A percentile compares a stretch with the other conserved stretches of the same genome.
Conservation (phyloP, 1,284 basidiomycete genomes). For the Coriolopsis trogii region DNA sequence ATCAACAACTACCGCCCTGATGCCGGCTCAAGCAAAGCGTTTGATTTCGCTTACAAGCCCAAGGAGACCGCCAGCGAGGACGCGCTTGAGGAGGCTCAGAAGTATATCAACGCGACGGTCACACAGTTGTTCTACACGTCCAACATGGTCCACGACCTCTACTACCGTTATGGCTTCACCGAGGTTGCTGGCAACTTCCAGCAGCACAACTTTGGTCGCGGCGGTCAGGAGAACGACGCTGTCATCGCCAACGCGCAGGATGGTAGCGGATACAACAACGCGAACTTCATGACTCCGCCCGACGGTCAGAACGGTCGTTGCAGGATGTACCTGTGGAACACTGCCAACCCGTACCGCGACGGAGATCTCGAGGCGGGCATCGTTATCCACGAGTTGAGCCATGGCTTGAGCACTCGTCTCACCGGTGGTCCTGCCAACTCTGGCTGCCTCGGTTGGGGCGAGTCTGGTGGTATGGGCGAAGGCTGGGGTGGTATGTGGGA, state of each 20-base stretch:
- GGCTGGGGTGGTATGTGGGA: conserved; percentile 81
- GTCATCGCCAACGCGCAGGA: conserved; percentile 96
- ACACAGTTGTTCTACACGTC: conserved; percentile 93
- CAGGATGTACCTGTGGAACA: conserved; percentile 98
- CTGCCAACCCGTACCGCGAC: conserved; percentile 86
- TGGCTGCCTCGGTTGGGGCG: conserved; percentile 93
- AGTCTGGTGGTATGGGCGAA: conserved; percentile 96
- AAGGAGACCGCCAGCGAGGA: conserved; percentile 49
- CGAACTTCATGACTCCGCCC: conserved; percentile 83
- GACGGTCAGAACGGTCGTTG: conserved; percentile 82
- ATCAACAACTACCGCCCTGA: conserved; percentile 81
- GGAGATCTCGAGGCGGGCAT: conserved; percentile 95
- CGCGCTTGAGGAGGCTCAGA: conserved; percentile 67
- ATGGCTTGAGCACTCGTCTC: conserved; percentile 91
- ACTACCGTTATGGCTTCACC: conserved; percentile 83
- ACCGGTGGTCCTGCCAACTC: conserved; percentile 95
- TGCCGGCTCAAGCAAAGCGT: conserved; percentile 55
- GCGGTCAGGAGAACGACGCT: conserved; percentile 85
- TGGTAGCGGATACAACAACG: conserved; percentile 90
- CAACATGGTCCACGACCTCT: conserved; percentile 82
- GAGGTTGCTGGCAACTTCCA: conserved; percentile 97
- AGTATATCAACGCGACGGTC: conserved; percentile 85
- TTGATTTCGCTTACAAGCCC: conserved; percentile 74
- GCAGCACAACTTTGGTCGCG: conserved; percentile 92
- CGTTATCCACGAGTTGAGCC: conserved; percentile 88